A percentile compares a stretch with the other conserved stretches of the same genome.
phyloP scores from a whole-genome alignment of 768 basidiomycete genomes.

The Coprinopsis strossmayeri region DNA sequence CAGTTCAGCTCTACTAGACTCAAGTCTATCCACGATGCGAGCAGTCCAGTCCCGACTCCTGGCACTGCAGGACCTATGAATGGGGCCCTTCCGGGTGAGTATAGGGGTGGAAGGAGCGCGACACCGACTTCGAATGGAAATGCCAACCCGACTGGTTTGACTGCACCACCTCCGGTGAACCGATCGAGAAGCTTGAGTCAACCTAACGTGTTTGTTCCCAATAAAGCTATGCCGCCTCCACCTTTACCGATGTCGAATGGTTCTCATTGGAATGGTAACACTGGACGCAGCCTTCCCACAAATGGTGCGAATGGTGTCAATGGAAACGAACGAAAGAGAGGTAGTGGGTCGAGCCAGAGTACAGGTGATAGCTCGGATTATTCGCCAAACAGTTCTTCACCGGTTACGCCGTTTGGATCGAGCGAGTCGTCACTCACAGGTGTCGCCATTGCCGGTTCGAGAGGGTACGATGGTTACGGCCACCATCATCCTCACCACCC shows the following conservation, averaged over 20 bases:
- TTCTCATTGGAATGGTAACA: constrained; percentile 36
- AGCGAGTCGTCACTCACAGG: constrained; percentile 74
- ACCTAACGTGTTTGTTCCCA: constrained; percentile 64
- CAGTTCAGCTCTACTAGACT: constrained; percentile 68
- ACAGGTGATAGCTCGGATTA: constrained; percentile 79
- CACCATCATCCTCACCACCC: background rate
- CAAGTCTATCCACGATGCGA: constrained; percentile 42
- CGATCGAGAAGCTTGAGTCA: constrained; percentile 79
- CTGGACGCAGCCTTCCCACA: background rate
- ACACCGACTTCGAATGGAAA: constrained; percentile 17
- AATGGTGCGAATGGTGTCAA: constrained; percentile 27
- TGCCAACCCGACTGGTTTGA: constrained; percentile 6
- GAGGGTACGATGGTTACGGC: constrained; percentile 18
- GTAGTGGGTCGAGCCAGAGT: constrained; percentile 80
- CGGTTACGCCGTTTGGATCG: constrained; percentile 86
- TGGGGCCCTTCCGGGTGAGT: constrained; percentile 22
- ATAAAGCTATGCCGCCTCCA: constrained; percentile 48
- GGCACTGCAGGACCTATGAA: constrained; percentile 2
- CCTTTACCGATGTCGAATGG: constrained; percentile 29
- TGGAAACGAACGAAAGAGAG: constrained; percentile 51
- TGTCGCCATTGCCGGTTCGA: constrained; percentile 21
- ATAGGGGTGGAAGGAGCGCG: constrained; percentile 14
- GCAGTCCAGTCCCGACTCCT: constrained; percentile 13
- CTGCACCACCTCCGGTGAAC: constrained; percentile 30
- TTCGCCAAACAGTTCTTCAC: constrained; percentile 80